Conservation (phyloP, 2,329 filamentous ascomycete species). For the Fusarium sp. region DNA sequence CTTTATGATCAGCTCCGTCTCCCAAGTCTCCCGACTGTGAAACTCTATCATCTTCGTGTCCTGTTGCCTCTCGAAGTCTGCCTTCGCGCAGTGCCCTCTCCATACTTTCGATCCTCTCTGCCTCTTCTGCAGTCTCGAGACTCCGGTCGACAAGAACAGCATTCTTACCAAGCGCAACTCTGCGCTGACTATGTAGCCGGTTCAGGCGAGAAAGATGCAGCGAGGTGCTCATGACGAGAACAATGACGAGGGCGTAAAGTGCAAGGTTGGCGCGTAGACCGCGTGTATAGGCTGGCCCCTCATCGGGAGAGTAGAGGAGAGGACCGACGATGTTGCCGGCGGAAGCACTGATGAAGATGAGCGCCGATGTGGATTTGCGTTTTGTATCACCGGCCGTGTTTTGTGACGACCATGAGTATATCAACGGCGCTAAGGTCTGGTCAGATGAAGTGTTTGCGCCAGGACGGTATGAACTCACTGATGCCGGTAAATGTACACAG, state of each 20-base stretch:
- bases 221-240: conserved; percentile 55
- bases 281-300: conserved; percentile 52
- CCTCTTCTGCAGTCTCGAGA: conserved; percentile 60
- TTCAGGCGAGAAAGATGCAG: conserved; percentile 64
- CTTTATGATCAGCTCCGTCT: conserved; percentile 10
- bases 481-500: conserved; percentile 64
- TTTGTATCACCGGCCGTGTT: conserved; percentile 76
- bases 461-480: conserved; percentile 43
- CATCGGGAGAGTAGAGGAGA: conserved; percentile 67
- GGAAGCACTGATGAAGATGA: conserved; percentile 71
- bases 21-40: conserved; percentile 26
- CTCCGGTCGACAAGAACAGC: conserved; percentile 66
- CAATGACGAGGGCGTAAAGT: conserved; percentile 67
- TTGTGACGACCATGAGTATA: conserved; percentile 68
- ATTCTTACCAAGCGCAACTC: conserved; percentile 67
- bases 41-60: conserved; percentile 10
- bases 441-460: conserved; percentile 29
- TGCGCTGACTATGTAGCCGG: conserved; percentile 60
- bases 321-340: conserved; percentile 74
- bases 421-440: conserved; percentile 56
- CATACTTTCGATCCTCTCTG: conserved; percentile 49
- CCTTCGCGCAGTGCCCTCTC: conserved; percentile 35
- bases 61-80: conserved; percentile 7
- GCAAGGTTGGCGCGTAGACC: conserved; percentile 68
- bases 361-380: conserved; percentile 70